phyloP scores from a whole-genome alignment of 441 rosid genomes.

The Gossypium gossypioides region DNA sequence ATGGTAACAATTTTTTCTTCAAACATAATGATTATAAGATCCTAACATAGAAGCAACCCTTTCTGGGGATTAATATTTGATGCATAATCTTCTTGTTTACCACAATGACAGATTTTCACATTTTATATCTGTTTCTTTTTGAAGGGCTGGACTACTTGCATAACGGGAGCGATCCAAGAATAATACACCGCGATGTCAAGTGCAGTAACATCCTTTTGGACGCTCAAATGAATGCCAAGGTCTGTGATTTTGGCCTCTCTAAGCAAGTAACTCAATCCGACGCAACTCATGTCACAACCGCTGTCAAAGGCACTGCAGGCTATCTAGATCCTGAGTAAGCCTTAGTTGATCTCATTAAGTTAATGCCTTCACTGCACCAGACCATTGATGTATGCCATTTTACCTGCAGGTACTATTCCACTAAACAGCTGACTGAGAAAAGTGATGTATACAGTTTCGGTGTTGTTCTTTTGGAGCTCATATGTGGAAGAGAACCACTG shows the following conservation, averaged over 20 bases:
- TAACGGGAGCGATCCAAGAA: constrained; percentile 78
- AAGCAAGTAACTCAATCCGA: constrained; percentile 74
- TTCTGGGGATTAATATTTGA: not conserved
- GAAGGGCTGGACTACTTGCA: constrained; percentile 86
- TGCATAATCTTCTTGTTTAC: not conserved
- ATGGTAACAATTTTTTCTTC: not conserved
- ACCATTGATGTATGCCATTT: not conserved
- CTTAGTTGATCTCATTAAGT: not conserved
- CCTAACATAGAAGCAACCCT: not conserved
- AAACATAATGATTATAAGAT: not conserved
- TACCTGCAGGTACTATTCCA: constrained; percentile 53
- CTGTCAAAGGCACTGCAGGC: constrained; percentile 89
- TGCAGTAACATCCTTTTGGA: constrained; percentile 78
- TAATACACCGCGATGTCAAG: constrained; percentile 83
- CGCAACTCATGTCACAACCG: constrained; percentile 82
- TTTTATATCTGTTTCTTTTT: not conserved
- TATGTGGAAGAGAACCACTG: constrained; percentile 84
- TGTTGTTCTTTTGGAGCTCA: constrained; percentile 78
- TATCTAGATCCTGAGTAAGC: constrained; percentile 90
- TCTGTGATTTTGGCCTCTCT: constrained; percentile 86
- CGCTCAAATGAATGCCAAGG: constrained; percentile 77
- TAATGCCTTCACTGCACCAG: not conserved
- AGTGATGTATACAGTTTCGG: constrained; percentile 93
- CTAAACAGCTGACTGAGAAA: constrained; percentile 82
- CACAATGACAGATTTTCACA: not conserved